A percentile compares a stretch with the other conserved stretches of the same genome.
These are phyloP conservation scores for Cyberlindnera mycetangii DNA, from an alignment of 805 yeast species.

Conservation along the genomic window DNA sequence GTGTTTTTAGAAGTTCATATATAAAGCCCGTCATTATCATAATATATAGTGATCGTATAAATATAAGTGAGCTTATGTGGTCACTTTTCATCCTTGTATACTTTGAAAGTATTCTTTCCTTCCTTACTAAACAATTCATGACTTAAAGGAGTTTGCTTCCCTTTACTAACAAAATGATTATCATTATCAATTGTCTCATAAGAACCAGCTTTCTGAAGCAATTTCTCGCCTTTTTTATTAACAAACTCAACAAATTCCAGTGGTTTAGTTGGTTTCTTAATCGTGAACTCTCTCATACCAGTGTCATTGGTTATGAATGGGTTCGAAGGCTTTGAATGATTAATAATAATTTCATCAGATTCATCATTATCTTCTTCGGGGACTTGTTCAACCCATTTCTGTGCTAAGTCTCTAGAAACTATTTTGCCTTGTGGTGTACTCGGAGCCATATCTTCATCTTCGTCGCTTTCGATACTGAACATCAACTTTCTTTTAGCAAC, in stretches of 20 bases:
- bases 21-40: neutral
- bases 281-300: slow-evolving; percentile 11
- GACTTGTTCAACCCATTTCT: slow-evolving; percentile 32
- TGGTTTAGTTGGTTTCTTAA: slow-evolving; percentile 17
- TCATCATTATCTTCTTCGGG: slow-evolving; percentile 16
- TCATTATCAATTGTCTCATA: slow-evolving; percentile 6
- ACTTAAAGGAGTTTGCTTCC: slow-evolving; percentile 21
- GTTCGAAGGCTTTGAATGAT: slow-evolving; percentile 15
- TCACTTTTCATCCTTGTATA: slow-evolving; percentile 6
- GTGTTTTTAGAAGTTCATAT: neutral
- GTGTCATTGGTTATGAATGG: slow-evolving; percentile 20
- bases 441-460: slow-evolving; percentile 9
- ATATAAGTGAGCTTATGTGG: neutral
- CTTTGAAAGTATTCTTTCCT: slow-evolving; percentile 8
- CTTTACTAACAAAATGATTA: slow-evolving; percentile 1
- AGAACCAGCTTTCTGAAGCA: slow-evolving; percentile 17
- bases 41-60: neutral
- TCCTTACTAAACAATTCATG: slow-evolving; percentile 27
- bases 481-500: slow-evolving; percentile 14
- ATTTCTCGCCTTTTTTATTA: slow-evolving; percentile 34
- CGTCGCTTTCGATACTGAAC: slow-evolving; percentile 18
- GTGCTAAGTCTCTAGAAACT: slow-evolving; percentile 31
- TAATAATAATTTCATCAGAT: slow-evolving; percentile 22
- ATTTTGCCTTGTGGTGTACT: slow-evolving; percentile 35
- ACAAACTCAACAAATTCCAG: slow-evolving; percentile 29